Percentiles rank a stretch among this genome's conserved stretches.
Evolutionary conservation across 257 asterid genomes (phyloP).

Genomic region (Scutellaria minor): DNA sequence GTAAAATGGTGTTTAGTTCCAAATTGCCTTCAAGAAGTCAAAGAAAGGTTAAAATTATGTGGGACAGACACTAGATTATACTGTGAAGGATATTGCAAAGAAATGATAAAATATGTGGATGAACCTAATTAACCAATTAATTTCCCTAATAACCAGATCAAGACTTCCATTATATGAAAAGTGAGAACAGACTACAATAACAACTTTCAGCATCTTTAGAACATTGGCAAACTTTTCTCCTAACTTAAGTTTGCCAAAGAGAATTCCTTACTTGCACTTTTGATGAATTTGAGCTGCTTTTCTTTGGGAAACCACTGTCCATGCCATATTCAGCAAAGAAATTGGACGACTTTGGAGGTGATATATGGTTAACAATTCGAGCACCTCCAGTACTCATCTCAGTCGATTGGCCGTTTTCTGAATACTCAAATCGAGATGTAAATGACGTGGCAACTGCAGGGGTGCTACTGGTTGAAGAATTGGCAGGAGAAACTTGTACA

Average conservation of each 20-base stretch:
- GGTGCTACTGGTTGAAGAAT: slow-evolving; percentile 51
- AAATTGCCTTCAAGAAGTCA: slow-evolving; percentile 22
- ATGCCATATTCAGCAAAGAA: slow-evolving; percentile 92
- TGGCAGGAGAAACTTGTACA: slow-evolving; percentile 61
- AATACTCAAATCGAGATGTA: slow-evolving; percentile 83
- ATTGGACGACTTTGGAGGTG: slow-evolving; percentile 81
- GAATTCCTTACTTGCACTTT: slow-evolving; percentile 71
- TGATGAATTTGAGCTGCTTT: slow-evolving; percentile 63
- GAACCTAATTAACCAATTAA: neutral
- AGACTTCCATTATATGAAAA: slow-evolving; percentile 5
- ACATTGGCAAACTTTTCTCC: slow-evolving; percentile 35
- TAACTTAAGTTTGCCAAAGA: slow-evolving; percentile 17
- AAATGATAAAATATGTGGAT: neutral
- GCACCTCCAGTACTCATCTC: slow-evolving; percentile 72
- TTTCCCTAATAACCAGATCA: slow-evolving; percentile 9
- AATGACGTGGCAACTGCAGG: slow-evolving; percentile 56
- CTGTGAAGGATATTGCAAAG: slow-evolving; percentile 3
- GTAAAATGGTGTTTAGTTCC: neutral
- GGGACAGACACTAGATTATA: neutral
- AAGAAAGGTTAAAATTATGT: neutral
- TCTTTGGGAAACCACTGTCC: slow-evolving; percentile 86
- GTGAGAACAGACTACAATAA: slow-evolving; percentile 11
- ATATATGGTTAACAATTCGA: slow-evolving; percentile 64
- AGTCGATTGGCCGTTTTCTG: slow-evolving; percentile 68
- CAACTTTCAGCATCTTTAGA: slow-evolving; percentile 20